Evolutionary conservation across 768 basidiomycete species (phyloP).

Genomic region (Dioszegia hungarica): DNA sequence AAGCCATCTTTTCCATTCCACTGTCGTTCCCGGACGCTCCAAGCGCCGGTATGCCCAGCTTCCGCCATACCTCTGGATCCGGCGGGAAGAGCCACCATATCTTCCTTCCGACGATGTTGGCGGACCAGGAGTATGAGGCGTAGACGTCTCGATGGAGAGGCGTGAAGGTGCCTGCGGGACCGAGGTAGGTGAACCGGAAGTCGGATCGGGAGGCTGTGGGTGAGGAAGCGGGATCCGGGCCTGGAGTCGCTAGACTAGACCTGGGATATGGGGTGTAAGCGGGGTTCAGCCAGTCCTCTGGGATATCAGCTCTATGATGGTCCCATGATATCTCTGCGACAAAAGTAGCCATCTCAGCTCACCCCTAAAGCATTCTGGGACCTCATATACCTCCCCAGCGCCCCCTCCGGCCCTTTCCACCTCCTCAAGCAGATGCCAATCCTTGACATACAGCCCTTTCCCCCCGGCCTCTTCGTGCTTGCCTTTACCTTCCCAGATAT

Average conservation of each 20-base stretch:
- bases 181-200: slow-evolving; percentile 47
- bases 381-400: slow-evolving; percentile 38
- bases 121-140: slow-evolving; percentile 47
- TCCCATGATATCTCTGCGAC: neutral
- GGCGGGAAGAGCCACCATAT: slow-evolving; percentile 49
- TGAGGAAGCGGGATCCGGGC: no score
- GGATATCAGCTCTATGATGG: slow-evolving; percentile 2
- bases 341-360: slow-evolving; percentile 5
- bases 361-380: slow-evolving; percentile 42
- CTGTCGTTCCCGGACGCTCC: slow-evolving; percentile 19
- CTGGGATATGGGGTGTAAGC: slow-evolving; percentile 8
- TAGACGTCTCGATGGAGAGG: slow-evolving; percentile 49
- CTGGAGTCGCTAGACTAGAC: no score
- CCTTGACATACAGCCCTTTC: slow-evolving; percentile 45
- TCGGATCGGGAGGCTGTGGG: slow-evolving; percentile 15
- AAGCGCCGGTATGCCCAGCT: slow-evolving; percentile 3
- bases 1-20: slow-evolving; percentile 7
- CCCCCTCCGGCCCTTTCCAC: slow-evolving; percentile 32
- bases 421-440: slow-evolving; percentile 46
- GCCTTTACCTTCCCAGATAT: slow-evolving; percentile 35
- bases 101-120: slow-evolving; percentile 47
- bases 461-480: slow-evolving; percentile 5
- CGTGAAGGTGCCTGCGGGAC: slow-evolving; percentile 43
- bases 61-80: neutral
- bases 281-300: slow-evolving; percentile 46